These are phyloP conservation scores for Cutaneotrichosporon cutaneum DNA, from an alignment of 1,284 basidiomycete species.

Conservation along the genomic window DNA sequence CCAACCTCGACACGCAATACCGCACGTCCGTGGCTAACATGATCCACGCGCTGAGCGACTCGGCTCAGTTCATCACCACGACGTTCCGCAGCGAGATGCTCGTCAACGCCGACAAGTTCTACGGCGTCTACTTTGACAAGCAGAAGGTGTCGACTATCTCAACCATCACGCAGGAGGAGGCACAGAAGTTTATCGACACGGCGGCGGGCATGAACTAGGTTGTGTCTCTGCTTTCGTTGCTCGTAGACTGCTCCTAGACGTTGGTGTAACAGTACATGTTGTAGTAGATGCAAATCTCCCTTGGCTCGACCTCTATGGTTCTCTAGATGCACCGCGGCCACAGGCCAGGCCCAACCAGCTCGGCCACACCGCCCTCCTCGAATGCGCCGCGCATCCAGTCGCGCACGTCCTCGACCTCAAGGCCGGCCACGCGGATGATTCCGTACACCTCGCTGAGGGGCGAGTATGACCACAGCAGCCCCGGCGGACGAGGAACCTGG, in stretches of 20 bases:
- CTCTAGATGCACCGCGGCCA: constrained; percentile 43
- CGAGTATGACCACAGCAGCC: constrained; percentile 48
- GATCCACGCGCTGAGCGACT: constrained; percentile 83
- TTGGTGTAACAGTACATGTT: constrained; percentile 5
- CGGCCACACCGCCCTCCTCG: constrained; percentile 34
- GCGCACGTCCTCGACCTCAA: constrained; percentile 47
- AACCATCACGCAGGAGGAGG: constrained; percentile 48
- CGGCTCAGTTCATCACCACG: constrained; percentile 96
- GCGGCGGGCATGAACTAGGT: constrained; percentile 17
- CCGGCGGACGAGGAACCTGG: constrained; percentile 36
- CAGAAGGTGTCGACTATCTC: constrained; percentile 73
- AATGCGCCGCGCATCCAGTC: constrained; percentile 45
- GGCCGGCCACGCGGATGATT: constrained; percentile 45
- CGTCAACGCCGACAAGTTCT: constrained; percentile 84
- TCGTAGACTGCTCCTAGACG: neutral
- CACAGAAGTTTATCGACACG: constrained; percentile 43
- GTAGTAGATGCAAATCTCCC: constrained; percentile 9
- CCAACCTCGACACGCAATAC: constrained; percentile 96
- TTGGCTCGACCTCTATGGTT: neutral
- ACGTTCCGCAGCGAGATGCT: constrained; percentile 96
- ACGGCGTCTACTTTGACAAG: constrained; percentile 98
- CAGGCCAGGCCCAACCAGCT: constrained; percentile 48
- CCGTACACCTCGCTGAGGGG: constrained; percentile 32
- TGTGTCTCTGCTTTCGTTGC: neutral
- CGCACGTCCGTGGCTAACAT: constrained; percentile 97